These are phyloP conservation scores for Beta lomatogona DNA, from an alignment of 179 eudicot species.

Conservation along the genomic window DNA sequence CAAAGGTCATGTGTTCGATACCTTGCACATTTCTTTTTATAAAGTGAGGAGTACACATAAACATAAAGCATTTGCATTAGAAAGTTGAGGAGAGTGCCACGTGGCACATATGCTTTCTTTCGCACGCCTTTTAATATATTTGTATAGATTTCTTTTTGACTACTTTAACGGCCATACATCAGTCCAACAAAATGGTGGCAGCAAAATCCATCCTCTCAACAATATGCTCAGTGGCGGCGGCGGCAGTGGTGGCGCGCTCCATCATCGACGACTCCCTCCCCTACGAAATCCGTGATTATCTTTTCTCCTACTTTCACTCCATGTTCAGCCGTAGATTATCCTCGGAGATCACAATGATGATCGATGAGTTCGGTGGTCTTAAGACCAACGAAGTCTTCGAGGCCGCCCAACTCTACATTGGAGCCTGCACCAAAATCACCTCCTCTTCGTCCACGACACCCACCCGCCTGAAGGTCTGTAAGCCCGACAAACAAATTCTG, in stretches of 20 bases:
- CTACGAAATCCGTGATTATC: constrained; percentile 39
- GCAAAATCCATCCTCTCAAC: constrained; percentile 45
- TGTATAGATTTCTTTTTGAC: neutral
- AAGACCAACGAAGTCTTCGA: constrained; percentile 48
- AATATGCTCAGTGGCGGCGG: constrained; percentile 47
- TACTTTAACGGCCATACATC: no score
- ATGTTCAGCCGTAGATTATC: constrained; percentile 42
- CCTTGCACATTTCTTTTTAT: no score
- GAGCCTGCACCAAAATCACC: constrained; percentile 23
- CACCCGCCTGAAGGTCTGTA: constrained; percentile 45
- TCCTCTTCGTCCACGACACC: neutral
- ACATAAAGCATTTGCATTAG: no score
- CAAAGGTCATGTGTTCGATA: no score
- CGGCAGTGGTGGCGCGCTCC: constrained; percentile 48
- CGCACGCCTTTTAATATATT: no score
- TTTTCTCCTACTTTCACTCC: constrained; percentile 37
- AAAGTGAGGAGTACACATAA: no score
- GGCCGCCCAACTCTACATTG: constrained; percentile 51
- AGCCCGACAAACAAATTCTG: constrained; percentile 34
- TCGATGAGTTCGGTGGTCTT: constrained; percentile 48
- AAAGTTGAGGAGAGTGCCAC: no score
- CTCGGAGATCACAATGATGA: constrained; percentile 36
- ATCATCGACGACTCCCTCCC: constrained; percentile 51
- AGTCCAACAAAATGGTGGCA: neutral
- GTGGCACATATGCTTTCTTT: no score